Evolutionary conservation across 2,329 filamentous ascomycete species (phyloP), one percentile per base, ranked within the genome.

Genomic region (Xylariaceae sp.): DNA sequence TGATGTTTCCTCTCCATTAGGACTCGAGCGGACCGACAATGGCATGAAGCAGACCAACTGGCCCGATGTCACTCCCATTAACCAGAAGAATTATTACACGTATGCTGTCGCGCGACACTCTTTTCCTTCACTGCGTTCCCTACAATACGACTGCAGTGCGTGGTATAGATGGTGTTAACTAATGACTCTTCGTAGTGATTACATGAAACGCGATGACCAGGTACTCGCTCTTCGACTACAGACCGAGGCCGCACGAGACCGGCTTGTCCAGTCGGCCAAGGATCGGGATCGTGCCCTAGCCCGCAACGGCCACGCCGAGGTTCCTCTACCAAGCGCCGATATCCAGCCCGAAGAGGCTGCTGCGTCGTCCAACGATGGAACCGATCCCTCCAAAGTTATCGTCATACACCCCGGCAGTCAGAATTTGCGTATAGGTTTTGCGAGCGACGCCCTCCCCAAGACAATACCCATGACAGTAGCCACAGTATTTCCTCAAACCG

Each of bases 21-120:
- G 94, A 61, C 84, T 99, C 61, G 90, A 95, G 75, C 84, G 92
- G 69, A 97, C 94, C 56, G 94, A 99, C 77, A 99, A 99, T 82
- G 92, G 92, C 74, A 92, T 99, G 87, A 94, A 92, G 68, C 83
- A 94, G 68, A 89, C 91, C 45, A 95, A 81, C 70, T 99, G 94
- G 92, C 92, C 94, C 9, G 87, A 94, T 67, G 85, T 96, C 54
- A 80, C 83, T 41, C 89, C 94, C 65, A 99, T 99, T 73, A 99
- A 99, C 70, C 94, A 99, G 72, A 99, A 99, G 77, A 99, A 99
- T 72, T 99, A 99, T 73, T 96, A 96, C 71, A 96, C 92, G 89
- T 94, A 79, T 57, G 85, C 47, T 36, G 29, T 5, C 30, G 15
- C 42, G 39, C 36, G 9, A n/a, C 34, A n/a, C 5, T 34, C 16